phyloP scores from a whole-genome alignment of 805 yeast genomes.

The Isabelozyma pseudorhagii region DNA sequence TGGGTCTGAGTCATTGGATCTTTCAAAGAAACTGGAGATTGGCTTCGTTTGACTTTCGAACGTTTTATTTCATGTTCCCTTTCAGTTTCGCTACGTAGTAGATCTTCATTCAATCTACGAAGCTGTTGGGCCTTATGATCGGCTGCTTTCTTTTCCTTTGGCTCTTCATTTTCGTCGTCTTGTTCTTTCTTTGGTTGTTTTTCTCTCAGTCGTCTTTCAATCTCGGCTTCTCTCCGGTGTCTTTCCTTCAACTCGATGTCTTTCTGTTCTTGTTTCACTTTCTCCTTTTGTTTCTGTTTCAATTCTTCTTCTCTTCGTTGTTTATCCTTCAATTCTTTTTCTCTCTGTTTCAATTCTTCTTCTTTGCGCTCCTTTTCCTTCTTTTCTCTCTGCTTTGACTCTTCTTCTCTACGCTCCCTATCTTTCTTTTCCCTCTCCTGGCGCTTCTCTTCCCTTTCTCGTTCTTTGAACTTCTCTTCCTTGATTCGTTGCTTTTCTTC shows the following conservation, averaged over 20 bases:
- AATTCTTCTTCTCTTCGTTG: neutral
- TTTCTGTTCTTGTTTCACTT: neutral
- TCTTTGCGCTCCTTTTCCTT: neutral
- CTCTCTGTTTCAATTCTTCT: neutral
- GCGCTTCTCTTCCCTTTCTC: neutral
- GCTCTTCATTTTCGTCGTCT: slow-evolving; percentile 6
- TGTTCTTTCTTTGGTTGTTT: slow-evolving; percentile 2
- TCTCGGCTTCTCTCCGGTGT: slow-evolving; percentile 1
- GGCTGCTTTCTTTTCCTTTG: neutral
- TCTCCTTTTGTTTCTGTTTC: neutral
- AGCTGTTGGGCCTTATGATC: slow-evolving; percentile 12
- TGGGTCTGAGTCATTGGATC: slow-evolving; percentile 1
- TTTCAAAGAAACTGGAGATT: neutral
- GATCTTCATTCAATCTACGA: slow-evolving; percentile 16
- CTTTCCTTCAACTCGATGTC: slow-evolving; percentile 1
- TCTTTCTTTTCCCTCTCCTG: neutral
- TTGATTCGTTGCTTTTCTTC: slow-evolving; percentile 1
- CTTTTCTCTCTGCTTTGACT: slow-evolving; percentile 1
- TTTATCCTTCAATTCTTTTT: neutral
- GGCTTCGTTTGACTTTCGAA: neutral
- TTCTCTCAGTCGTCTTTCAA: slow-evolving; percentile 5
- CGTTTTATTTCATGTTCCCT: slow-evolving; percentile 3
- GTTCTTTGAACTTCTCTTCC: slow-evolving; percentile 1
- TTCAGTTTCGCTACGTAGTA: slow-evolving; percentile 9
- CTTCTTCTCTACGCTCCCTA: neutral